These are phyloP conservation scores for Inga laurina DNA, from an alignment of 306 rosid genomes.

Conservation along the genomic window DNA sequence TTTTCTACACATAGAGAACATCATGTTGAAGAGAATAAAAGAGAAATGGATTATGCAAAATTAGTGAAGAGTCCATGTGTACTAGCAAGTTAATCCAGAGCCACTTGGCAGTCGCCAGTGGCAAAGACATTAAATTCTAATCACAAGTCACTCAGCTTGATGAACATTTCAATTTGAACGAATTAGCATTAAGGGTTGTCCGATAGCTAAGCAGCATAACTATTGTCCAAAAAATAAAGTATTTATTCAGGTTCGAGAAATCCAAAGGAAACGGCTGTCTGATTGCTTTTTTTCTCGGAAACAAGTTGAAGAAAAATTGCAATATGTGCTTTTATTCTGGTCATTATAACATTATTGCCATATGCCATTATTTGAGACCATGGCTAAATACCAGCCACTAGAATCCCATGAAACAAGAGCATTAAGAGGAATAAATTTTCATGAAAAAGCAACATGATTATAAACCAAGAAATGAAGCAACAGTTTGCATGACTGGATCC, in stretches of 20 bases:
- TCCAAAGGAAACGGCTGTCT: background rate
- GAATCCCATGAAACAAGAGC: background rate
- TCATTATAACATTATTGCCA: background rate
- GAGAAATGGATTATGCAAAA: background rate
- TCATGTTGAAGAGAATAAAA: background rate
- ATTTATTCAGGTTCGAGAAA: background rate
- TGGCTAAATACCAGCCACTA: background rate
- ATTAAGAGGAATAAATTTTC: background rate
- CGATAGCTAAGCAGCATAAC: background rate
- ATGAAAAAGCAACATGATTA: background rate
- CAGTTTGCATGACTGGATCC: background rate
- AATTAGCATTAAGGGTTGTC: background rate
- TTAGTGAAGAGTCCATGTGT: background rate
- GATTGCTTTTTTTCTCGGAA: background rate
- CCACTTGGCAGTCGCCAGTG: background rate
- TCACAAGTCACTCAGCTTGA: background rate
- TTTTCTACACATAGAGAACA: background rate
- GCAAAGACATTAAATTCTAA: background rate
- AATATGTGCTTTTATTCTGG: background rate
- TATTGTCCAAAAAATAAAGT: background rate
- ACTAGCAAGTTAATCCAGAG: background rate
- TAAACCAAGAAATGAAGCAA: background rate
- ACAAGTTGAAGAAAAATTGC: background rate
- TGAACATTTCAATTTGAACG: slow-evolving; percentile 2
- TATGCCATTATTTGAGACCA: background rate